A percentile compares a stretch with the other conserved stretches of the same genome.
Evolutionary conservation across 257 asterid genomes (phyloP).

Genomic region (Marsdenia floribunda): DNA sequence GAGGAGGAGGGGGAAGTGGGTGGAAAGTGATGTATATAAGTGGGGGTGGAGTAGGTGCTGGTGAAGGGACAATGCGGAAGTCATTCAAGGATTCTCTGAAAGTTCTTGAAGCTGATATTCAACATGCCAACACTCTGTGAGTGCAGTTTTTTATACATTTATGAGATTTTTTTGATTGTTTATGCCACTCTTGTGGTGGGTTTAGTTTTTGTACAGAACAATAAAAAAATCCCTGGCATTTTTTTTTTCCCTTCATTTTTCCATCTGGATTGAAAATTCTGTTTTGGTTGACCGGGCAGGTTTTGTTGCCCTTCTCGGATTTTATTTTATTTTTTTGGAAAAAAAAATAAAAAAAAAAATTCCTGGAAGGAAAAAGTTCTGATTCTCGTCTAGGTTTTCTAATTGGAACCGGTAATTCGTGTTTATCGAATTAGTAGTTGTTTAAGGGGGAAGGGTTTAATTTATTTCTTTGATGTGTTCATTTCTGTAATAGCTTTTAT

Average conservation of each 20-base stretch:
- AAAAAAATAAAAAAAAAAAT: no score
- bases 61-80: slow-evolving; percentile 25
- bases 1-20: background rate
- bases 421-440: background rate
- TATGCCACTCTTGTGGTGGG: background rate
- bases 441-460: background rate
- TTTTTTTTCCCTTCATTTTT: background rate
- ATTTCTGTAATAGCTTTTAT: background rate
- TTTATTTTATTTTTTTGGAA: background rate
- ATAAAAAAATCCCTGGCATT: background rate
- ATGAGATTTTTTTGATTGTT: background rate
- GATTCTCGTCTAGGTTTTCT: background rate
- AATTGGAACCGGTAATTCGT: background rate
- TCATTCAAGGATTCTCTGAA: slow-evolving; percentile 39
- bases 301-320: background rate
- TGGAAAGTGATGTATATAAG: slow-evolving; percentile 20
- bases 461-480: background rate
- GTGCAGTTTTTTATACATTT: background rate
- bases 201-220: background rate
- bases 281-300: background rate
- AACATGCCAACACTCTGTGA: slow-evolving; percentile 40
- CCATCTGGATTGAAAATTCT: background rate
- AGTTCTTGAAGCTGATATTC: slow-evolving; percentile 43
- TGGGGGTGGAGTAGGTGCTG: slow-evolving; percentile 12
- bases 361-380: no score